phyloP scores from a whole-genome alignment of 2,329 filamentous ascomycete genomes.

The Furcasterigmium furcatum region DNA sequence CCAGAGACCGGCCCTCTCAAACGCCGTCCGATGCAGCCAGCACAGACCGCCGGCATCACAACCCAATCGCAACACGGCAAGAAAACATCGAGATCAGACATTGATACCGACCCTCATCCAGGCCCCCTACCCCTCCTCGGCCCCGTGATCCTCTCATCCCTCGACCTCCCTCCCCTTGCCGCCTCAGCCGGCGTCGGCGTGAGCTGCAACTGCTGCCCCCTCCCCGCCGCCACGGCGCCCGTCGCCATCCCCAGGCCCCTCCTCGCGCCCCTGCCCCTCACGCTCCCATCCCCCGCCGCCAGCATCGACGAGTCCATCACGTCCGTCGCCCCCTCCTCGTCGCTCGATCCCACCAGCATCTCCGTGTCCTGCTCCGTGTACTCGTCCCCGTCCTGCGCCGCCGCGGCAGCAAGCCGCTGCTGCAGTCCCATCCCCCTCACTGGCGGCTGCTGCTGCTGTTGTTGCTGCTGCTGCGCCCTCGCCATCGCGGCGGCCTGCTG shows the following conservation, averaged over 20 bases:
- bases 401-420: constrained; percentile 10
- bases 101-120: neutral
- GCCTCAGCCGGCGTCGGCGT: constrained; percentile 19
- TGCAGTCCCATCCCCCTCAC: neutral
- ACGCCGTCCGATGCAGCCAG: no score
- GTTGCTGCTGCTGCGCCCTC: constrained; percentile 11
- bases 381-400: constrained; percentile 9
- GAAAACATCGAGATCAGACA: no score
- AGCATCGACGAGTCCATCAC: constrained; percentile 10
- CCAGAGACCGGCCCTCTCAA: no score
- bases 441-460: constrained; percentile 7
- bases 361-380: constrained; percentile 11
- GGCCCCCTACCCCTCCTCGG: constrained; percentile 15
- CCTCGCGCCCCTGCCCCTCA: constrained; percentile 13
- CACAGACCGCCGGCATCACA: no score
- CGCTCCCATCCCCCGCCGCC: constrained; percentile 3
- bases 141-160: constrained; percentile 36
- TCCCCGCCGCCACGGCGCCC: neutral
- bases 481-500: neutral
- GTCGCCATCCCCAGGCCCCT: constrained; percentile 11
- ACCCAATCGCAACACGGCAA: no score
- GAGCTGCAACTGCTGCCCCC: constrained; percentile 12
- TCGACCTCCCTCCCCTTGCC: constrained; percentile 14
- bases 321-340: constrained; percentile 7
- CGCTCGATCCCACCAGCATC: constrained; percentile 8